Evolutionary conservation across 1,284 basidiomycete species (phyloP).

Genomic region (Phylloboletellus chloephorus): DNA sequence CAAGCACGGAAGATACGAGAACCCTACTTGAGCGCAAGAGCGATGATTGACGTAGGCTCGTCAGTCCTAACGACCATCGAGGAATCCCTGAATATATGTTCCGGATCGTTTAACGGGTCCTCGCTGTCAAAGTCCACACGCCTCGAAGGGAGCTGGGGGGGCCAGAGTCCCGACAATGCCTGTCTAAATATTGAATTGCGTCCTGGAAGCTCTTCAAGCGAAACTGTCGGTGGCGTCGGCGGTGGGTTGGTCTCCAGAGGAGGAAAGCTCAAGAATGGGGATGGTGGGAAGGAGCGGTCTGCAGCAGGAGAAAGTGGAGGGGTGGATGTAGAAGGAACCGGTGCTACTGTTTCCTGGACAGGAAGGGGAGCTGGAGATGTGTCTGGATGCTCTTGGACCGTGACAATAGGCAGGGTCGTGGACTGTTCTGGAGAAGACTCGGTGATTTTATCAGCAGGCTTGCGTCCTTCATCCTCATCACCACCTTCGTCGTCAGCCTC

Average conservation of each 20-base stretch:
- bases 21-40: conserved; percentile 82
- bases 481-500: conserved; percentile 88
- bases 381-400: conserved; percentile 11
- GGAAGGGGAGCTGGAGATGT: conserved; percentile 10
- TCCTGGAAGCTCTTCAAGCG: conserved; percentile 49
- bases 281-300: conserved; percentile 44
- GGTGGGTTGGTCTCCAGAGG: conserved; percentile 38
- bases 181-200: conserved; percentile 74
- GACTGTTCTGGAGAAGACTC: conserved; percentile 37
- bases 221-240: conserved; percentile 50
- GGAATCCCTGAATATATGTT: conserved; percentile 94
- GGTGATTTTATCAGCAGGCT: conserved; percentile 25
- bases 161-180: conserved; percentile 77
- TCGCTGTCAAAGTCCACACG: conserved; percentile 52
- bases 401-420: conserved; percentile 23
- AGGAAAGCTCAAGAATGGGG: conserved; percentile 45
- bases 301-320: conserved; percentile 29
- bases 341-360: conserved; percentile 16
- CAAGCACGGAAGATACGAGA: not conserved
- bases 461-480: conserved; percentile 54
- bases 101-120: conserved; percentile 68
- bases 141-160: conserved; percentile 45
- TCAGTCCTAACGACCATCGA: conserved; percentile 95
- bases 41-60: conserved; percentile 97
- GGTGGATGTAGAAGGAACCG: conserved; percentile 20